Evolutionary conservation across 495 filamentous ascomycete species (phyloP), one percentile per base, ranked within the genome.

Genomic region (Durotheca rogersii): DNA sequence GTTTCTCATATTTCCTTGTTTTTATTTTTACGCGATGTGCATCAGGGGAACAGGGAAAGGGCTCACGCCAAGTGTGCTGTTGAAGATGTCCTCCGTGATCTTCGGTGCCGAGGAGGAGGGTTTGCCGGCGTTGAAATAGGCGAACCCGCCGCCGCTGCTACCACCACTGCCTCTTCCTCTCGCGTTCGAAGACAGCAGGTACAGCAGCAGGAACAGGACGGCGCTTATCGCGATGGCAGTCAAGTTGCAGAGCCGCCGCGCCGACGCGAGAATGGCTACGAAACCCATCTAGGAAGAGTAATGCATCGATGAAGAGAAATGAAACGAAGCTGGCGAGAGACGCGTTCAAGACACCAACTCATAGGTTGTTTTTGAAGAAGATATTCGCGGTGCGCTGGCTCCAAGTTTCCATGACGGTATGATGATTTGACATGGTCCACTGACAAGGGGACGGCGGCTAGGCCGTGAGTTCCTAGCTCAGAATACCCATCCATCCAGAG

Each of bases 21-120:
- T n/a, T n/a, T n/a, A n/a, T n/a, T n/a, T n/a, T n/a, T n/a, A n/a
- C n/a, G n/a, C n/a, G n/a, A n/a, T n/a, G n/a, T n/a, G n/a, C n/a
- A n/a, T n/a, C n/a, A n/a, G n/a, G n/a, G n/a, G n/a, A n/a, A n/a
- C n/a, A n/a, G n/a, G n/a, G n/a, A n/a, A n/a, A n/a, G n/a, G 2
- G 52, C 59, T 41, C 29, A 62, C 59, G 6, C 59, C 59, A 25
- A 62, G 39, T 19, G 59, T 55, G 7, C 32, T 62, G 18, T 62
- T 62, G 30, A 48, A 48, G 10, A 49, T 52, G 32, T 62, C 51
- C 9, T 49, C 27, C 12, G 31, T 45, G 14, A 39, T 19, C 4
- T 38, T 20, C 5, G 18, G 33, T 6, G 11, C 14, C 14, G 41
- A 20, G 6, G 53, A n/a, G 12, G 5, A 31, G 4, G 14, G 12